A percentile compares a stretch with the other conserved stretches of the same genome.
phyloP scores from a whole-genome alignment of 1,284 basidiomycete species.

The Cystobasidium pallidum region DNA sequence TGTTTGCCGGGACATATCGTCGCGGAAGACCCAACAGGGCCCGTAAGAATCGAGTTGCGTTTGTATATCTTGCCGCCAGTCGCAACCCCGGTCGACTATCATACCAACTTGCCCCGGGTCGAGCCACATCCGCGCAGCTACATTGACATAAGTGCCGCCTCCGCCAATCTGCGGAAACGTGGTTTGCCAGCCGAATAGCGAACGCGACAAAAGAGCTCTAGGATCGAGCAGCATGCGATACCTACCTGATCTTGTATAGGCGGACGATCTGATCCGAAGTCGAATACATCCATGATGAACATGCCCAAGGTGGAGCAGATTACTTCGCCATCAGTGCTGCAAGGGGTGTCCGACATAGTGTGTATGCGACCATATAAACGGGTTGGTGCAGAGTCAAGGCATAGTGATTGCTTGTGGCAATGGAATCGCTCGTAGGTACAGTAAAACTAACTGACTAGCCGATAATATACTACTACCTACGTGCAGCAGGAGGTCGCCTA shows the following conservation, averaged over 20 bases:
- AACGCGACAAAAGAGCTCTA: too few relatives aligned
- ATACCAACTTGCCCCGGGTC: slow-evolving; percentile 69
- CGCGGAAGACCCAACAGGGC: slow-evolving; percentile 68
- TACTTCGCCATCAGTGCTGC: not conserved
- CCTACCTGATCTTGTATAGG: slow-evolving; percentile 58
- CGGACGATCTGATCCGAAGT: slow-evolving; percentile 65
- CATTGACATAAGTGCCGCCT: slow-evolving; percentile 68
- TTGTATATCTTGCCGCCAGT: slow-evolving; percentile 71
- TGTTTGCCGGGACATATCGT: slow-evolving; percentile 64
- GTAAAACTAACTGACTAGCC: not conserved
- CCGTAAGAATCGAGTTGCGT: slow-evolving; percentile 68
- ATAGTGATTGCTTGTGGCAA: not conserved
- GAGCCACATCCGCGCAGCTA: slow-evolving; percentile 81
- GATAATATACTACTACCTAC: slow-evolving; percentile 1
- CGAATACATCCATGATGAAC: slow-evolving; percentile 85
- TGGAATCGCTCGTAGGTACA: not conserved
- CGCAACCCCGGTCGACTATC: slow-evolving; percentile 79
- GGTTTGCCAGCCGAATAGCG: too few relatives aligned
- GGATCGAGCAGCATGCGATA: slow-evolving; percentile 10
- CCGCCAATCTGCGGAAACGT: slow-evolving; percentile 95
- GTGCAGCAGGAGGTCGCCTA: slow-evolving; percentile 7
- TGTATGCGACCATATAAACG: not conserved
- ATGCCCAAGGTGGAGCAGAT: slow-evolving; percentile 63
- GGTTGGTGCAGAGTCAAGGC: slow-evolving; percentile 13
- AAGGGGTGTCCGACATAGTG: not conserved